Conservation (phyloP, 2,329 filamentous ascomycete genomes). For the Periconia digitata region DNA sequence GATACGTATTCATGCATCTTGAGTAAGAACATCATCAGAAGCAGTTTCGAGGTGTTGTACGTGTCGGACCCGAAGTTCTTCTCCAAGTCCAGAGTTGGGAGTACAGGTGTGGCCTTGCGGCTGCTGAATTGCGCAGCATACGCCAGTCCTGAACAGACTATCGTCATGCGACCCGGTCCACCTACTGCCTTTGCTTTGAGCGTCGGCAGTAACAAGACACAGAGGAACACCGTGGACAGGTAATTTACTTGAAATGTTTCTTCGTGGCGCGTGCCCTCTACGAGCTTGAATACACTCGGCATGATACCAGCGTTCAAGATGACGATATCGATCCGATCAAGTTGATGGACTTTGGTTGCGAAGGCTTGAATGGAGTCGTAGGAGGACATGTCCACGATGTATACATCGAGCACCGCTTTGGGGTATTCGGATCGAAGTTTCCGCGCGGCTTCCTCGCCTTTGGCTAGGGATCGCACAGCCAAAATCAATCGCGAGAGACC, state of each 20-base stretch:
- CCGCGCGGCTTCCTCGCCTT: not conserved
- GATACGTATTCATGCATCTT: conserved; percentile 19
- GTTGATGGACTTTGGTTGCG: conserved; percentile 2
- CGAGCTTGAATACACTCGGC: conserved; percentile 10
- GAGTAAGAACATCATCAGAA: conserved; percentile 18
- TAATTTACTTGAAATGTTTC: conserved; percentile 57
- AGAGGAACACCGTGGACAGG: conserved; percentile 56
- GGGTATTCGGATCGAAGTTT: not conserved
- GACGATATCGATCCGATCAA: conserved; percentile 20
- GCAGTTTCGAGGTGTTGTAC: conserved; percentile 22
- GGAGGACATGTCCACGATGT: conserved; percentile 25
- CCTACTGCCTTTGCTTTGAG: conserved; percentile 15
- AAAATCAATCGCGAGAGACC: not conserved
- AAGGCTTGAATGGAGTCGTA: conserved; percentile 24
- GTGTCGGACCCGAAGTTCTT: conserved; percentile 4
- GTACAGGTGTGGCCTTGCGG: conserved; percentile 9
- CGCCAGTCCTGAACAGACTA: conserved; percentile 9
- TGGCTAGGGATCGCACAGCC: not conserved
- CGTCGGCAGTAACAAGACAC: conserved; percentile 48
- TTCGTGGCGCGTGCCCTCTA: conserved; percentile 32
- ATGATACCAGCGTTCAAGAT: conserved; percentile 41
- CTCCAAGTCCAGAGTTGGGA: conserved; percentile 18
- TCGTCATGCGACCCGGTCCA: conserved; percentile 12
- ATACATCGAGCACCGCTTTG: conserved; percentile 21
- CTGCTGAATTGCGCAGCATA: conserved; percentile 9